These are phyloP conservation scores for Capsella rubella DNA, from an alignment of 441 rosid genomes.

Conservation along the genomic window DNA sequence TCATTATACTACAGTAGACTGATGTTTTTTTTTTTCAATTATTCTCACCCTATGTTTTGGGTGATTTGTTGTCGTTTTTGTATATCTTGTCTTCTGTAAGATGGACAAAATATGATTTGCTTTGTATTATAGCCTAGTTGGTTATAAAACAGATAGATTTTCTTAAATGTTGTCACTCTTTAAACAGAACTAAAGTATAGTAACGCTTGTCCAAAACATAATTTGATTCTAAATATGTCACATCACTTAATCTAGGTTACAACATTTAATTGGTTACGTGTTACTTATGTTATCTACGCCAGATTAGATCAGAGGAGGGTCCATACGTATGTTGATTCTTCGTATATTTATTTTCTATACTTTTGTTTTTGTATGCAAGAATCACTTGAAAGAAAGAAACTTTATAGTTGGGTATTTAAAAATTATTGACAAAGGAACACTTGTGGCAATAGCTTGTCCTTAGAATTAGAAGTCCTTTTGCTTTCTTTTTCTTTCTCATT, in stretches of 20 bases:
- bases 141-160: slow-evolving; percentile 32
- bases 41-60: slow-evolving; percentile 15
- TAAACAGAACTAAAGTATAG: neutral
- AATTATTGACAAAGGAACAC: neutral
- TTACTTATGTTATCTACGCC: neutral
- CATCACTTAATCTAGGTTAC: neutral
- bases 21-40: slow-evolving; percentile 30
- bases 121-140: slow-evolving; percentile 29
- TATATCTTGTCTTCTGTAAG: slow-evolving; percentile 33
- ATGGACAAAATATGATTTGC: slow-evolving; percentile 33
- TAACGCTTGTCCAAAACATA: neutral
- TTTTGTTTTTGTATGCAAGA: neutral
- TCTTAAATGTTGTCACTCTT: slow-evolving; percentile 9
- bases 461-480: neutral
- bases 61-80: slow-evolving; percentile 8
- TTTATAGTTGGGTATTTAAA: neutral
- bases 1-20: slow-evolving; percentile 21
- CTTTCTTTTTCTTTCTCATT: slow-evolving; percentile 5
- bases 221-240: slow-evolving; percentile 12
- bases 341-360: neutral
- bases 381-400: neutral
- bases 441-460: neutral
- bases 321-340: neutral
- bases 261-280: neutral
- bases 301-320: neutral